A percentile compares a stretch with the other conserved stretches of the same genome.
These are phyloP conservation scores for Didymella lethalis DNA, from an alignment of 2,329 filamentous ascomycete genomes.

Conservation along the genomic window DNA sequence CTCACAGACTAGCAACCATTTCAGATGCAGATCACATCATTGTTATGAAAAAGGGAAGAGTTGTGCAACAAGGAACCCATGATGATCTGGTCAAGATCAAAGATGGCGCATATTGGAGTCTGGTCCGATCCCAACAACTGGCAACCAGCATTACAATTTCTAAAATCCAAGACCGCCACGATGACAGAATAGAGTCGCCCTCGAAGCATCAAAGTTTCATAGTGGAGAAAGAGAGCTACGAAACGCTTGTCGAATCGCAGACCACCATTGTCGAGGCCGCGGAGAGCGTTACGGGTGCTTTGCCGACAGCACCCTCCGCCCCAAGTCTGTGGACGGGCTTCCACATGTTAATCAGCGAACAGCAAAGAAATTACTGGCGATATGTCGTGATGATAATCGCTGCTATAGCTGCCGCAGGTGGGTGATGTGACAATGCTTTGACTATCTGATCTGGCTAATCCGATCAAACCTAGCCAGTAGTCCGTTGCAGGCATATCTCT, in stretches of 20 bases:
- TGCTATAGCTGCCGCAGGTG: slow-evolving; percentile 33
- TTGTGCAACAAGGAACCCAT: slow-evolving; percentile 77
- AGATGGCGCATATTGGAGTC: slow-evolving; percentile 68
- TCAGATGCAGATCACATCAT: slow-evolving; percentile 78
- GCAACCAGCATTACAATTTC: slow-evolving; percentile 65
- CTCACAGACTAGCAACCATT: slow-evolving; percentile 91
- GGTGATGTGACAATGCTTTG: slow-evolving; percentile 7
- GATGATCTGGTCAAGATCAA: slow-evolving; percentile 68
- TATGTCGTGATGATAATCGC: slow-evolving; percentile 30
- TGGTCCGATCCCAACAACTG: slow-evolving; percentile 76
- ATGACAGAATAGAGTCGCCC: slow-evolving; percentile 11
- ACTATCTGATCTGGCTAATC: neutral
- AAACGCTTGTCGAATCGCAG: slow-evolving; percentile 22
- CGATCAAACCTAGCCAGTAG: slow-evolving; percentile 23
- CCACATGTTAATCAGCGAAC: slow-evolving; percentile 29
- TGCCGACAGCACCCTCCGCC: neutral
- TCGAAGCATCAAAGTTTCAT: slow-evolving; percentile 47
- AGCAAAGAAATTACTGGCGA: slow-evolving; percentile 26
- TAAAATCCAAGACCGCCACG: neutral
- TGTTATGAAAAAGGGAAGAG: slow-evolving; percentile 72
- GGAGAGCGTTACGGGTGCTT: neutral
- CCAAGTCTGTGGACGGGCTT: slow-evolving; percentile 10
- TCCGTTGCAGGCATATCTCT: slow-evolving; percentile 36
- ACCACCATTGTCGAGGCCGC: neutral
- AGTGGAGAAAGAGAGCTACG: slow-evolving; percentile 23